phyloP scores from a whole-genome alignment of 225 moss, liverwort and hornwort species.

The Polytrichum formosum region DNA sequence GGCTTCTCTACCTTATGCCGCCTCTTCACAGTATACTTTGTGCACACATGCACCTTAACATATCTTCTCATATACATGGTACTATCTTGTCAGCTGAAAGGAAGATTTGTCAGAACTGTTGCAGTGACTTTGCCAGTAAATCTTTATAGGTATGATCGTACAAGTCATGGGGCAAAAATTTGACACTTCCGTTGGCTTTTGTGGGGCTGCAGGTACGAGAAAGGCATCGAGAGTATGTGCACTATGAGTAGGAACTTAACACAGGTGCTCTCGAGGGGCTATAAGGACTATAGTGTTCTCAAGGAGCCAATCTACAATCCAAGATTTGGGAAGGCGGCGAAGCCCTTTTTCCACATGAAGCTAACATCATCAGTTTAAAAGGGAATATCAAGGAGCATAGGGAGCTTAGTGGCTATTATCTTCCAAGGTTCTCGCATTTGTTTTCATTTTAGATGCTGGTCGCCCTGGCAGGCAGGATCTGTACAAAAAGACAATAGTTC shows the following conservation, averaged over 20 bases:
- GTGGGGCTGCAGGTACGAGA: not conserved
- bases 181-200: not conserved
- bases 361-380: not conserved
- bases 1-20: not conserved
- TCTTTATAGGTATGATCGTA: no score
- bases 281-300: not conserved
- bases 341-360: slow-evolving; percentile 5
- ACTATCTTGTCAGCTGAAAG: no score
- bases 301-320: slow-evolving; percentile 2
- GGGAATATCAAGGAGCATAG: not conserved
- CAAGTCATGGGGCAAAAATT: no score
- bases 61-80: no score
- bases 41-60: no score
- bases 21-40: no score
- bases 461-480: slow-evolving; percentile 1
- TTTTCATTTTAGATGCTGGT: not conserved
- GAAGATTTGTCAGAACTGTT: no score
- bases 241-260: slow-evolving; percentile 1
- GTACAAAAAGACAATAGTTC: slow-evolving; percentile 8
- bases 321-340: not conserved
- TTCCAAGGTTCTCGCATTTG: not conserved
- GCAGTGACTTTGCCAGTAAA: no score
- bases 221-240: slow-evolving; percentile 7
- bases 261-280: slow-evolving; percentile 4
- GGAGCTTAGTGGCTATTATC: not conserved